Evolutionary conservation across 2,329 filamentous ascomycete genomes (phyloP), one percentile per base, ranked within the genome.

Genomic region (Penicillium sumatraense): DNA sequence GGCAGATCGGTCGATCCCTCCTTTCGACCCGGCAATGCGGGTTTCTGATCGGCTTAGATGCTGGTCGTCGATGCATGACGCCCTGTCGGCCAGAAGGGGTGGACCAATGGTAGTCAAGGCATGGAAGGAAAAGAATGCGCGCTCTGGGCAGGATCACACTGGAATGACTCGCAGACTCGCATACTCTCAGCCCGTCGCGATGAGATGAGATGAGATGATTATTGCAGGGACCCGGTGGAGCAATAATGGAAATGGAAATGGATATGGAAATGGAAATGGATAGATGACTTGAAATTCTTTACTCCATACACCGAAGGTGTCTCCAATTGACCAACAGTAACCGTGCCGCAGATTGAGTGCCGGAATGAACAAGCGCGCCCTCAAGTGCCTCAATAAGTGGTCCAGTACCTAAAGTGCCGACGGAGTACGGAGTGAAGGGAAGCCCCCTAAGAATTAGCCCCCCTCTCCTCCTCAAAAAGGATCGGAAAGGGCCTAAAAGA

Each of bases 211-310:
- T n/a, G n/a, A n/a, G n/a, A n/a, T n/a, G 16, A 18, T 56, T 21
- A 61, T 64, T 64, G 51, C 61, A 64, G 58, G 61, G 60, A 53
- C 40, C 33, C 21, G 21, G 62, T 64, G 62, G 62, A 64, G 57
- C 47, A 52, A 27, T 6, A 44, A 51, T 49, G 26, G 11, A 6
- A 29, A 11, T 29, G 27, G 11, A 29, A 29, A 11, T 29, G 27
- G 27, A 29, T 40, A 33, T 53, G 24, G 50, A 47, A 48, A 42
- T 29, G 27, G 27, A 29, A 26, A 16, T 42, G 20, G 45, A 54
- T 48, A 47, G 7, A 23, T 27, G 38, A 40, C 52, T 23, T 42
- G 31, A n/a, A n/a, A n/a, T n/a, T n/a, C n/a, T n/a, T n/a, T n/a
- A 44, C 18, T 44, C 20, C 6, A 50, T n/a, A 48, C 42, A 31